phyloP scores from a whole-genome alignment of 2,329 filamentous ascomycete genomes.

The Scedosporium apiospermum region DNA sequence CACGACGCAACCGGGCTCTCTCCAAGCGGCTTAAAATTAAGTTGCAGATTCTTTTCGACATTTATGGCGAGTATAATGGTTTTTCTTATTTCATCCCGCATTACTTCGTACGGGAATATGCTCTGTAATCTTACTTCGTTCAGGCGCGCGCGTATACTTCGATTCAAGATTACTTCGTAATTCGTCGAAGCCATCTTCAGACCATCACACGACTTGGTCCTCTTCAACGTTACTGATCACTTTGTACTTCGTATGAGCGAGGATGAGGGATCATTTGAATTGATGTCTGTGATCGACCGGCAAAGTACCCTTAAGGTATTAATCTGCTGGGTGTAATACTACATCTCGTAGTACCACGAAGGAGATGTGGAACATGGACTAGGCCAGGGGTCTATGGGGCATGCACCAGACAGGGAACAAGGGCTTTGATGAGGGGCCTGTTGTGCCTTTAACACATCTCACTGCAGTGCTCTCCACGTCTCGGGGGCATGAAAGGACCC shows the following conservation, averaged over 20 bases:
- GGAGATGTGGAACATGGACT: neutral
- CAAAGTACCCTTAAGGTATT: neutral
- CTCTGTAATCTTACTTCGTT: neutral
- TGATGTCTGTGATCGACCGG: neutral
- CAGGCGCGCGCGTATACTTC: neutral
- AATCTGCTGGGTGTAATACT: neutral
- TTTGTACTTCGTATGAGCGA: neutral
- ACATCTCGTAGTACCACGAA: no score
- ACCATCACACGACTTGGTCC: neutral
- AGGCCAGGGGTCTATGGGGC: neutral
- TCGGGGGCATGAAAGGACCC: neutral
- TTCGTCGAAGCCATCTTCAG: no score
- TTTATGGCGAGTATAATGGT: neutral
- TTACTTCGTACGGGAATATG: neutral
- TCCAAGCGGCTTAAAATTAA: neutral
- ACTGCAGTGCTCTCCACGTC: neutral
- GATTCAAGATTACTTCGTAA: no score
- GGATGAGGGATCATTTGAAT: neutral
- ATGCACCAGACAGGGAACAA: neutral
- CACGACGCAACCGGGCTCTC: neutral
- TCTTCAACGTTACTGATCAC: neutral
- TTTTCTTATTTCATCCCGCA: neutral
- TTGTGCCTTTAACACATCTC: neutral
- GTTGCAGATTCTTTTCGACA: no score
- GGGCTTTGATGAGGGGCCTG: neutral